Base-by-base conservation (phyloP, 768 basidiomycete genomes). In the Boletus barrowsii region DNA sequence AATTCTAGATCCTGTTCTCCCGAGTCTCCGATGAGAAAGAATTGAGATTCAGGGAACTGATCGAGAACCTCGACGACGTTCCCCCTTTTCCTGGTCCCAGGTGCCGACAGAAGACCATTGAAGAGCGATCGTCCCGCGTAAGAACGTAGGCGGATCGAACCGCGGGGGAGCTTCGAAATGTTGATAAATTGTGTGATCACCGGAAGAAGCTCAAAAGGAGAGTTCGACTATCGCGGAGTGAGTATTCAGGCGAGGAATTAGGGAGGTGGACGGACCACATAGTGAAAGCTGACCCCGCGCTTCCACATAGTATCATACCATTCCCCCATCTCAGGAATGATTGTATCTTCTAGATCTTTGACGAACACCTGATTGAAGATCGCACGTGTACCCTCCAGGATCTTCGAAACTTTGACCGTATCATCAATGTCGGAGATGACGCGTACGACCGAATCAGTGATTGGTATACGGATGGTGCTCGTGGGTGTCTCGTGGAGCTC, bases 1-100 rank as follows among this genome's bases (percentile, higher is more conserved):
- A 98, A 76, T 69, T 98, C 94, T 42, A 98, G 73, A 71, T 98
- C 96, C 61, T 97, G 95, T 66, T 98, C 96, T 33, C 95, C 96
- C 0, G 87, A 84, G 68, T 98, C 96, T 8, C 96, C 96, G 39
- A 98, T 77, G 46, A 95, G 81, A 64, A 98, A 70, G 72, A 98
- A 97, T 37, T 72, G 75, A 2, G 89, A 83, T 39, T 83, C 75
- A 0, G 83, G 83, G 68, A 95, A 95, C 3, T 82, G 74, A 37
- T 87, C 79, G 13, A 95, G 73, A 20, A 92, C 76, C 37, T 94
- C 90, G n/a, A 86, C 66, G 9, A 98, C 83, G 18, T 87, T 88
- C 0, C 81, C 81, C 6, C 86, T 84, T 71, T 98, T 98, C 35
- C 95, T 83, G 18, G 82, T 79, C 1, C 93, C 88, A 3, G 92